Evolutionary conservation across 2,329 filamentous ascomycete genomes (phyloP), one percentile per base, ranked within the genome.

Genomic region (Aureobasidium sp.): DNA sequence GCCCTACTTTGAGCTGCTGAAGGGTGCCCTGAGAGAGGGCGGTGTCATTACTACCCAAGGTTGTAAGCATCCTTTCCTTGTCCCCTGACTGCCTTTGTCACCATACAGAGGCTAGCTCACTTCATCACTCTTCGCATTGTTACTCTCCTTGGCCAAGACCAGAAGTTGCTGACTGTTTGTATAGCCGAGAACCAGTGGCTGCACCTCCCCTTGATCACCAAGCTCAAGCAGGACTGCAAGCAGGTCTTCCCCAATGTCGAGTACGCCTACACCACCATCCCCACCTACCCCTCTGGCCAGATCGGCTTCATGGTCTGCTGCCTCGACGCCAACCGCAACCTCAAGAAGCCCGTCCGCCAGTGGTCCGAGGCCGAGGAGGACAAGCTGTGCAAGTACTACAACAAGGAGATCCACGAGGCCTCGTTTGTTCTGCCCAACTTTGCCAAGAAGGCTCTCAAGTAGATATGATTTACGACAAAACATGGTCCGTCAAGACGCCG

Each of bases 271-370:
- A 97, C 93, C 73, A 97, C 93, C 72, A 99, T 99, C 78, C 94
- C 94, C 64, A 99, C 94, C 74, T 99, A 99, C 83, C 94, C 94
- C 68, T 96, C 91, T 62, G 94, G 94, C 75, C 94, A 99, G 82
- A 99, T 99, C 73, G 94, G 94, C 75, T 99, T 99, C 87, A 97
- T 99, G 92, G 90, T 99, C 74, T 97, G 94, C 87, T 90, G 84
- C 87, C 97, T 99, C 86, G 93, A 97, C 75, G 81, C 86, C 75
- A 86, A 79, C 74, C 85, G 87, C 76, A 84, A 99, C 78, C 84
- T 97, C 74, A 90, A 84, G 77, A 89, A 87, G 78, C 94, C 94
- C 60, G 74, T 97, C 66, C 88, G 94, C 73, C 82, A 79, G 70
- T 96, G 91, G 88, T 82, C 85, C 66, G 75, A 82, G 67, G 92